Evolutionary conservation across 805 yeast genomes (phyloP).

Genomic region (Monosporozyma siamensis): DNA sequence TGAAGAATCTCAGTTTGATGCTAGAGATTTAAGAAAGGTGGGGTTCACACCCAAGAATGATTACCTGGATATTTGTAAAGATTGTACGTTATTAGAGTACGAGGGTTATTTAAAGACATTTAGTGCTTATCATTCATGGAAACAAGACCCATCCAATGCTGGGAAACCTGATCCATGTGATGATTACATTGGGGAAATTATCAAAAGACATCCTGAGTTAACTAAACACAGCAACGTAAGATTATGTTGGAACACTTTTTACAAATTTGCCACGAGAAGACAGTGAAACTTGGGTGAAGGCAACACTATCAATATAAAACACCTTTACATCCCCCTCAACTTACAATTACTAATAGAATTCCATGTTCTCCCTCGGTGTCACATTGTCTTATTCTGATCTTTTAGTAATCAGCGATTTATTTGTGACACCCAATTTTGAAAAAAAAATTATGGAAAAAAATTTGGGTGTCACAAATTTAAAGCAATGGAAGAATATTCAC

Average conservation of each 20-base stretch:
- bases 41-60: too few relatives aligned
- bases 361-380: too few relatives aligned
- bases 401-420: background rate
- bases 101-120: constrained; percentile 53
- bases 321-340: too few relatives aligned
- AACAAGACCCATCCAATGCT: constrained; percentile 25
- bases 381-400: background rate
- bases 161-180: constrained; percentile 42
- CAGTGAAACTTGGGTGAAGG: too few relatives aligned
- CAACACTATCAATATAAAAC: too few relatives aligned
- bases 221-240: constrained; percentile 8
- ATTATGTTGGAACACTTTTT: constrained; percentile 24
- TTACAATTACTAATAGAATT: too few relatives aligned
- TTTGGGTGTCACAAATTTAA: background rate
- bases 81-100: constrained; percentile 38
- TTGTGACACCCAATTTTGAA: constrained; percentile 1
- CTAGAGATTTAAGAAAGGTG: constrained; percentile 10
- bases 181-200: constrained; percentile 33
- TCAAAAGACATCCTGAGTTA: constrained; percentile 24
- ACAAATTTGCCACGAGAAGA: constrained; percentile 18
- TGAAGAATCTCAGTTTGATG: constrained; percentile 23
- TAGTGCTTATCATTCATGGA: constrained; percentile 59
- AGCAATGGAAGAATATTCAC: background rate
- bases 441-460: background rate
- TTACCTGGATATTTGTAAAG: constrained; percentile 30